These are phyloP conservation scores for Candida sanyiensis DNA, from an alignment of 805 yeast species.

Conservation along the genomic window DNA sequence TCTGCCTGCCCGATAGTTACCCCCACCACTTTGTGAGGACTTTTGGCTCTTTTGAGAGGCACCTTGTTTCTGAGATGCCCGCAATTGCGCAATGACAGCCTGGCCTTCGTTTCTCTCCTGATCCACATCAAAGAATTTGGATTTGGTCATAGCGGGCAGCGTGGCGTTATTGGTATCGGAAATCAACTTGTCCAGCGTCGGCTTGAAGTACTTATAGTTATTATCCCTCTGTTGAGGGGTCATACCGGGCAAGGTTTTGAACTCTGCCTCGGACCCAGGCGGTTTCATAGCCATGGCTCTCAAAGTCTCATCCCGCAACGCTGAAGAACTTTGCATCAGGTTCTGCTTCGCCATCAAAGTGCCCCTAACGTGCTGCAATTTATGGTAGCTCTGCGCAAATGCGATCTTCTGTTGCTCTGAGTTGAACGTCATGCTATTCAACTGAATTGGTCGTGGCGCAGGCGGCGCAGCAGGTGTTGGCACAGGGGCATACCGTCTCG, in stretches of 20 bases:
- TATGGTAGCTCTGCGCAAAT: no score
- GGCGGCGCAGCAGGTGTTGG: no score
- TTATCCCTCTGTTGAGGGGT: constrained; percentile 25
- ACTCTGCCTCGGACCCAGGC: constrained; percentile 47
- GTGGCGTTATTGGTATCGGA: background rate
- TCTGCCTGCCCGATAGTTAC: no score
- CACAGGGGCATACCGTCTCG: constrained; percentile 7
- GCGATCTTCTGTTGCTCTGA: constrained; percentile 19
- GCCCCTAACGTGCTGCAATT: no score
- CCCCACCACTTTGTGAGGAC: background rate
- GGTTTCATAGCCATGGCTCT: constrained; percentile 50
- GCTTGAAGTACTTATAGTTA: constrained; percentile 38
- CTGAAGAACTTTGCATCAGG: constrained; percentile 29
- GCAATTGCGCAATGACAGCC: constrained; percentile 18
- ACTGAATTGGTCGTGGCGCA: constrained; percentile 21
- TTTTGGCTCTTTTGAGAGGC: no score
- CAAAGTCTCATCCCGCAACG: constrained; percentile 36
- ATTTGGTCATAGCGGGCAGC: constrained; percentile 11
- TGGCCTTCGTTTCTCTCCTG: constrained; percentile 13
- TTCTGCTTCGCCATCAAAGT: constrained; percentile 37
- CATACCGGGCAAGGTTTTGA: constrained; percentile 31
- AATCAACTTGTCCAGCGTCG: constrained; percentile 24
- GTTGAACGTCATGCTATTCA: constrained; percentile 16
- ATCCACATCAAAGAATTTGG: constrained; percentile 17
- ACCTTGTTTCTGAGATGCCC: constrained; percentile 1